These are phyloP conservation scores for Albifimbria verrucaria DNA, from an alignment of 2,329 filamentous ascomycete species.

Conservation along the genomic window DNA sequence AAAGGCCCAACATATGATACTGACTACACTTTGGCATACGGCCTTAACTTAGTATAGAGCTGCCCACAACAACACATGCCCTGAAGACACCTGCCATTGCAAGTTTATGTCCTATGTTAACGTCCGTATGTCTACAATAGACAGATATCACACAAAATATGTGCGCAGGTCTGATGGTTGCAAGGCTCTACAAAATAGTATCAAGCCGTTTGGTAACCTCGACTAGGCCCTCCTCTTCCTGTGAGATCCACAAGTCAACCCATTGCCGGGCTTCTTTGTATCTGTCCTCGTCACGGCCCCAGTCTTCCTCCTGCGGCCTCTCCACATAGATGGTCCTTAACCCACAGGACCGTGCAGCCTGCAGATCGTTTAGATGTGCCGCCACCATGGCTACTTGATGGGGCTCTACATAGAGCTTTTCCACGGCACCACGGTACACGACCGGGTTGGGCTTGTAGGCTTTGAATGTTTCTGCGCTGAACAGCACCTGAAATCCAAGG, in stretches of 20 bases:
- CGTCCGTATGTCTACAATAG: too few species aligned
- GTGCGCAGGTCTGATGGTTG: too few species aligned
- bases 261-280: constrained; percentile 46
- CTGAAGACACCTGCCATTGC: too few species aligned
- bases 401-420: constrained; percentile 52
- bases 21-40: too few species aligned
- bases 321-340: constrained; percentile 73
- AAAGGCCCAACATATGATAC: too few species aligned
- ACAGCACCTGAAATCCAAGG: constrained; percentile 59
- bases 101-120: too few species aligned
- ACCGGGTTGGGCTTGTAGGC: constrained; percentile 70
- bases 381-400: constrained; percentile 73
- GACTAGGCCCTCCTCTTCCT: constrained; percentile 28
- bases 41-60: too few species aligned
- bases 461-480: constrained; percentile 67
- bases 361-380: constrained; percentile 67
- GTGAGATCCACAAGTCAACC: constrained; percentile 36
- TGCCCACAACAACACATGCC: too few species aligned
- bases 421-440: constrained; percentile 67
- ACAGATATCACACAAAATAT: too few species aligned
- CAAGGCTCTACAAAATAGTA: not conserved
- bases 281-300: constrained; percentile 46
- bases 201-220: constrained; percentile 21
- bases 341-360: constrained; percentile 61
- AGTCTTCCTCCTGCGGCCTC: constrained; percentile 62